A percentile compares a stretch with the other conserved stretches of the same genome.
Conservation (phyloP, 495 filamentous ascomycete genomes). For the Aspergillus biplanus region DNA sequence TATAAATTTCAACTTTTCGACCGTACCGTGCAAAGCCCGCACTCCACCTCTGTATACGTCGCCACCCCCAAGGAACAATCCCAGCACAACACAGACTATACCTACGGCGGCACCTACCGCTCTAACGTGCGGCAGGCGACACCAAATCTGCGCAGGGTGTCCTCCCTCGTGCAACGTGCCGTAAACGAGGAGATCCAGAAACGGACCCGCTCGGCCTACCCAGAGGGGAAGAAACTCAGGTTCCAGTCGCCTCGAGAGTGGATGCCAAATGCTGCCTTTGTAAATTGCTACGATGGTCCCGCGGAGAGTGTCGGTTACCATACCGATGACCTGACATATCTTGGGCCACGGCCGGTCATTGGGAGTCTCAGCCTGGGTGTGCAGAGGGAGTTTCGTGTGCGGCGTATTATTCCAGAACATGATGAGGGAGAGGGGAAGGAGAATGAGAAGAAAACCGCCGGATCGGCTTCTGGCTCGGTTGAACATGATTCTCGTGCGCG, state of each 20-base stretch:
- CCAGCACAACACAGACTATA: constrained; percentile 75
- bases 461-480: background rate
- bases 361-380: constrained; percentile 90
- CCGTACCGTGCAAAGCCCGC: constrained; percentile 77
- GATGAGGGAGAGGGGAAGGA: constrained; percentile 26
- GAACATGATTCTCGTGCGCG: constrained; percentile 26
- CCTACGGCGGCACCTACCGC: constrained; percentile 77
- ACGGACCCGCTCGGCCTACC: constrained; percentile 65
- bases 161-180: constrained; percentile 63
- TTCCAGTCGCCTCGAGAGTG: constrained; percentile 75
- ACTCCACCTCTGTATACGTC: constrained; percentile 82
- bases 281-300: constrained; percentile 87
- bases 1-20: constrained; percentile 85
- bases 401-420: constrained; percentile 66
- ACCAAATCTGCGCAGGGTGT: constrained; percentile 69
- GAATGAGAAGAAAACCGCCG: constrained; percentile 11
- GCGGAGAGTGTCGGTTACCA: constrained; percentile 87
- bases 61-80: constrained; percentile 60
- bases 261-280: constrained; percentile 87
- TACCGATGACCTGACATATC: constrained; percentile 88
- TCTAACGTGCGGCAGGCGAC: constrained; percentile 75
- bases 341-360: constrained; percentile 85
- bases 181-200: constrained; percentile 75
- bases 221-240: constrained; percentile 69
- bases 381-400: constrained; percentile 85